These are phyloP conservation scores for Lachnellula willkommii DNA, from an alignment of 2,329 filamentous ascomycete species.

Conservation along the genomic window DNA sequence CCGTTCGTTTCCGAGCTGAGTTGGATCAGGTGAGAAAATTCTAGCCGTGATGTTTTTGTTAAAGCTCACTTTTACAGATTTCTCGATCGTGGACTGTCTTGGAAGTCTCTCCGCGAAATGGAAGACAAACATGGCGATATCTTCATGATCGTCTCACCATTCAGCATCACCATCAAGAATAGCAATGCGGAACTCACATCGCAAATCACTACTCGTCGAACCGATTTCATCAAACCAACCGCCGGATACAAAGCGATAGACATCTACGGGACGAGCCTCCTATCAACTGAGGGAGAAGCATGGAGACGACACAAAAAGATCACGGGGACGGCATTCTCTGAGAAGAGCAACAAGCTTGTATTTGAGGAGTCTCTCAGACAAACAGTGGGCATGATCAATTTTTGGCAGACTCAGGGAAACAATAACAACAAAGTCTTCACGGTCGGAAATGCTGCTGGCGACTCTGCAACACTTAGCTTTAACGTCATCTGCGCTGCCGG, in stretches of 20 bases:
- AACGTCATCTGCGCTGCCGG: conserved; percentile 51
- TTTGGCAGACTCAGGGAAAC: conserved; percentile 25
- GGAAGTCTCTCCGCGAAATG: too few relatives aligned
- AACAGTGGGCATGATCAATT: conserved; percentile 37
- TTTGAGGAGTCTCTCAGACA: conserved; percentile 45
- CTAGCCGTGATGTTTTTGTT: too few relatives aligned
- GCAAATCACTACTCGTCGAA: conserved; percentile 24
- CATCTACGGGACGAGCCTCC: conserved; percentile 29
- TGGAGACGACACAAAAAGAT: conserved; percentile 32
- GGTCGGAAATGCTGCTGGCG: conserved; percentile 37
- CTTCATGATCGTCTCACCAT: not conserved
- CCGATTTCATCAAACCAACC: conserved; percentile 29
- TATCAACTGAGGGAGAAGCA: conserved; percentile 29
- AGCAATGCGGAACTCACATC: not conserved
- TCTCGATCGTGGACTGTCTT: too few relatives aligned
- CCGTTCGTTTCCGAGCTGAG: too few relatives aligned
- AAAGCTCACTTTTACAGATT: too few relatives aligned
- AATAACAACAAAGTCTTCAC: conserved; percentile 22
- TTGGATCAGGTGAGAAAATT: too few relatives aligned
- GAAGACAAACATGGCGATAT: not conserved
- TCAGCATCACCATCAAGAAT: not conserved
- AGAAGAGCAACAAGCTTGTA: conserved; percentile 42
- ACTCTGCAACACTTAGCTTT: conserved; percentile 46
- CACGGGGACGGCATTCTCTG: conserved; percentile 30
- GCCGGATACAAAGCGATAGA: conserved; percentile 29